Percentiles rank a stretch among this genome's conserved stretches.
Evolutionary conservation across 441 rosid species (phyloP).

Genomic region (Hura crepitans): DNA sequence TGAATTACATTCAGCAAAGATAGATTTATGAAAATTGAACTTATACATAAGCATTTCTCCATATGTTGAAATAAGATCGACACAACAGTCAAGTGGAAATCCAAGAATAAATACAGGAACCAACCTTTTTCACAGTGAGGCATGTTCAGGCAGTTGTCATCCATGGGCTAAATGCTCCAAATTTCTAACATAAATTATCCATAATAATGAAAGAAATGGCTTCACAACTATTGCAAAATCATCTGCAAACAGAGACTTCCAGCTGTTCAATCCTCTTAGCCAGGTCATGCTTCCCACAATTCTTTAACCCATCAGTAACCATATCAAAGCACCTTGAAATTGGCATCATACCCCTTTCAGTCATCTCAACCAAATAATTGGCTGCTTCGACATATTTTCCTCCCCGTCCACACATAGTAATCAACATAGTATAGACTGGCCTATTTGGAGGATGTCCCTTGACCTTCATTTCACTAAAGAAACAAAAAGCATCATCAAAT

Average conservation of each 20-base stretch:
- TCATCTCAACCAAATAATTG: constrained; percentile 81
- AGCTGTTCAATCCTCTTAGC: constrained; percentile 70
- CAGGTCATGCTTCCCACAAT: constrained; percentile 78
- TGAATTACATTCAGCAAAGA: background rate
- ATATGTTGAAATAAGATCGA: background rate
- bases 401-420: constrained; percentile 83
- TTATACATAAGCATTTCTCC: background rate
- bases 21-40: background rate
- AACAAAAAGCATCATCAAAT: constrained; percentile 81
- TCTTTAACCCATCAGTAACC: constrained; percentile 86
- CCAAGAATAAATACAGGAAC: constrained; percentile 1
- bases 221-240: constrained; percentile 12
- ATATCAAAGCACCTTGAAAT: constrained; percentile 83
- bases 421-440: constrained; percentile 86
- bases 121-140: constrained; percentile 6
- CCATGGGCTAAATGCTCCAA: background rate
- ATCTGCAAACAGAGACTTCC: constrained; percentile 57
- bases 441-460: constrained; percentile 84
- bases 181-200: background rate
- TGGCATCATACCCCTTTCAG: constrained; percentile 73
- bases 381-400: constrained; percentile 78
- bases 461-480: constrained; percentile 78
- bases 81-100: background rate
- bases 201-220: background rate
- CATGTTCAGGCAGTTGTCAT: background rate